Evolutionary conservation across 805 yeast genomes (phyloP).

Genomic region (Candida bentonensis): DNA sequence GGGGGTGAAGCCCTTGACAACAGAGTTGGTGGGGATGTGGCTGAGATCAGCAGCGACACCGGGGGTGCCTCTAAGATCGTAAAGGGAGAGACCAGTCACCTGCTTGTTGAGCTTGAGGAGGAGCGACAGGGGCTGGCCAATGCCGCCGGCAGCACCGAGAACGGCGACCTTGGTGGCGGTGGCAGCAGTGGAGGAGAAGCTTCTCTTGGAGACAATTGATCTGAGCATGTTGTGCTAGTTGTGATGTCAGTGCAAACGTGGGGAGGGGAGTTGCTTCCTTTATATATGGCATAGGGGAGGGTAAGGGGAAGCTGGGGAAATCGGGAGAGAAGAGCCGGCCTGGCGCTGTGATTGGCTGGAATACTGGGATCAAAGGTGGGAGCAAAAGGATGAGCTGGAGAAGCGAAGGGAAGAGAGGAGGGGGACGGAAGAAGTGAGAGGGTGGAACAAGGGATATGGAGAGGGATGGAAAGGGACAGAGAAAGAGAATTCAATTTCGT

Average conservation of each 20-base stretch:
- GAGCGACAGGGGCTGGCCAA: conserved; percentile 79
- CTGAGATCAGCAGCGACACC: conserved; percentile 97
- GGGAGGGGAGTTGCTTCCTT: background rate
- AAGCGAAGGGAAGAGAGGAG: too few species aligned
- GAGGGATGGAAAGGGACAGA: too few species aligned
- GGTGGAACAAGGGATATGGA: too few species aligned
- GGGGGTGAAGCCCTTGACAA: conserved; percentile 78
- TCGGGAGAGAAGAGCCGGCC: too few species aligned
- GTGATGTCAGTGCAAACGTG: background rate
- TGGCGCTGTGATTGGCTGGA: too few species aligned
- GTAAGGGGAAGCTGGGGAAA: too few species aligned
- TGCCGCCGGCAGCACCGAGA: conserved; percentile 94
- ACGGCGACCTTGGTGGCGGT: conserved; percentile 55
- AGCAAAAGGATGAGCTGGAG: too few species aligned
- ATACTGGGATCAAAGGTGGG: too few species aligned
- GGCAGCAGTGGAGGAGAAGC: conserved; percentile 16
- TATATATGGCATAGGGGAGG: background rate
- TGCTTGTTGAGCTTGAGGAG: conserved; percentile 77
- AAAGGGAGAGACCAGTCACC: conserved; percentile 73
- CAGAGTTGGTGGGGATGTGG: conserved; percentile 85
- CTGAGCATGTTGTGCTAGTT: background rate
- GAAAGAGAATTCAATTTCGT: too few species aligned
- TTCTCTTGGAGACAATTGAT: conserved; percentile 8
- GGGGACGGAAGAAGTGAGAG: too few species aligned
- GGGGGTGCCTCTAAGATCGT: conserved; percentile 83